Evolutionary conservation across 2,329 filamentous ascomycete species (phyloP), one percentile per base, ranked within the genome.

Genomic region (Penicillium thymicola): DNA sequence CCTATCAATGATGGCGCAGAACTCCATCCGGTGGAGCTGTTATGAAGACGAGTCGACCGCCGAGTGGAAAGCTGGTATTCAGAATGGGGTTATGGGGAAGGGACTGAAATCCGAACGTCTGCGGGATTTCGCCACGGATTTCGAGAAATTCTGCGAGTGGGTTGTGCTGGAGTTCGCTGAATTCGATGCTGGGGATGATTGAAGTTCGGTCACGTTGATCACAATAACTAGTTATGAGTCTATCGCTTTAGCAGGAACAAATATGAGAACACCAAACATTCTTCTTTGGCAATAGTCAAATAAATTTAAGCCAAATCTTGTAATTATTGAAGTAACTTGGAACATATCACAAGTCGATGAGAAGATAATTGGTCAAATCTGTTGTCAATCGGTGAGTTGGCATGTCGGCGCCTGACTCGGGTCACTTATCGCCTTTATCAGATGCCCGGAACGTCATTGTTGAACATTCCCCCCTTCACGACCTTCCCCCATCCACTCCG

Each of bases 61-160:
- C 8, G 84, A 87, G 44, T 97, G 92, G 91, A 74, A 81, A 23
- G 80, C 83, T 53, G 89, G 86, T 54, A 82, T 97, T 61, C 87
- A 84, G 57, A 85, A 89, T 60, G 92, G 90, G 0, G 86, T 87
- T 42, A 78, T 88, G 59, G 92, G 91, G 2, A 78, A 79, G 46
- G 85, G 90, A 0, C 65, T 88, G 51, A 88, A 94, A 71, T 89
- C 89, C 0, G 71, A 85, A 71, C 81, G 87, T 60, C 75, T 97
- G 72, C 85, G 85, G 71, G 82, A 92, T 72, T 97, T 92, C 90
- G 83, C 84, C 48, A 76, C 85, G 36, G 85, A 89, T 64, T 97
- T 92, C 85, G 93, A 97, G 78, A 82, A 85, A 68, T 97, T 94
- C 70, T 97, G 92, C 69, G 81, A 91, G 52, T 97, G 92, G 92